Base-by-base conservation (phyloP, 2,329 filamentous ascomycete species). In the Parastagonospora nodorum region DNA sequence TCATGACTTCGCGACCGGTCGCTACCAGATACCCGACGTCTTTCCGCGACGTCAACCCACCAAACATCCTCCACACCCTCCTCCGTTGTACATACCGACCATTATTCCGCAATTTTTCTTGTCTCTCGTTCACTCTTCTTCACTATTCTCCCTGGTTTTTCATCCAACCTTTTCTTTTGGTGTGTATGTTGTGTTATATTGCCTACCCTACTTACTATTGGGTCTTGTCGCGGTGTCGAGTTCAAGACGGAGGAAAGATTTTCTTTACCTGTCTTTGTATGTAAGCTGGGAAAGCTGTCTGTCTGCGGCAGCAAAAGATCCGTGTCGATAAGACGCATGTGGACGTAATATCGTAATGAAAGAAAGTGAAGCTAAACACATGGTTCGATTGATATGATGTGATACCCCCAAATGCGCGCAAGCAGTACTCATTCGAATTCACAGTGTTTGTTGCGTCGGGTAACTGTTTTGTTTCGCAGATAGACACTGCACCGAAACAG, bases 1-100 rank as follows among this genome's bases (percentile, higher is more conserved):
- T 57, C 28, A 19, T 46, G 31, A 56, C 60, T 65, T 64, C 59
- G 58, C 56, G 54, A 61, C 65, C 66, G 60, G 66, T 72, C 67
- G 55, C 61, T 70, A 71, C 68, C 45, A 62, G 61, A 72, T 72
- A 72, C 68, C 68, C 68, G 67, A 72, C 63, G 64, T 39, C 15
- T 8, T 32, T 28, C 31, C 40, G 42, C 36, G 42, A 47, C 51
- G 54, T 55, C 54, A 53, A 51, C 28, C 14, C 5, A 39, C 45
- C 14, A 16, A 8, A 15, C 15, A 37, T 24, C 37, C 37, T 37
- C 29, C 33, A 15, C 33, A 11, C 11, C 12, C 43, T 11, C 11
- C n/a, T 7, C 41, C 30, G 30, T 36, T 40, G 38, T 40, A 40
- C 14, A 40, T 40, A 40, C 38, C 14, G 19, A 32, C 30, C 30